These are phyloP conservation scores for Glutinoglossum americanum DNA, from an alignment of 495 filamentous ascomycete genomes.

Conservation along the genomic window DNA sequence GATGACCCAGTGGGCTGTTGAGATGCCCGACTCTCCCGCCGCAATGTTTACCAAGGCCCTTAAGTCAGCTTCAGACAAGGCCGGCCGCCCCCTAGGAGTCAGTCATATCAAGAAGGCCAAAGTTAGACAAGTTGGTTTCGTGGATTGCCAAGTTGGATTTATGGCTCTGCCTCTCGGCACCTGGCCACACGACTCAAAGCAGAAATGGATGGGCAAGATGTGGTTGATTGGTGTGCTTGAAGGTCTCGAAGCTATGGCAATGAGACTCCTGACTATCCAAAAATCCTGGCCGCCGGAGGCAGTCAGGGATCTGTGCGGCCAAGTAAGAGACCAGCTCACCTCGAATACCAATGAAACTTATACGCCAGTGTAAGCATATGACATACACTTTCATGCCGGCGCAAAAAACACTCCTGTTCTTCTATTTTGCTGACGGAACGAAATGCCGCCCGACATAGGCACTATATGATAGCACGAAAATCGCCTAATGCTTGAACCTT, in stretches of 20 bases:
- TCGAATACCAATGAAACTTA: not conserved
- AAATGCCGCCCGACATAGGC: not conserved
- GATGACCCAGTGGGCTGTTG: slow-evolving; percentile 9
- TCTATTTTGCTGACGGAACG: not conserved
- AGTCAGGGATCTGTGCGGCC: slow-evolving; percentile 31
- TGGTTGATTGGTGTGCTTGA: slow-evolving; percentile 41
- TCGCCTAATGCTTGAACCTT: not conserved
- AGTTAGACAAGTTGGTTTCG: slow-evolving; percentile 36
- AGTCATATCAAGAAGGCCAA: slow-evolving; percentile 30
- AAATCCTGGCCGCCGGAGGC: slow-evolving; percentile 32
- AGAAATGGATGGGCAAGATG: slow-evolving; percentile 24
- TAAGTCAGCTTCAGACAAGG: slow-evolving; percentile 19
- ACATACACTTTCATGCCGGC: not conserved
- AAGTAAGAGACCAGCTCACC: slow-evolving; percentile 27
- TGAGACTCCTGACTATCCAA: slow-evolving; percentile 38
- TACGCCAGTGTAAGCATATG: slow-evolving; percentile 1
- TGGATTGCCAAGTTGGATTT: slow-evolving; percentile 30
- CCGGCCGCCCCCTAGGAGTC: slow-evolving; percentile 27
- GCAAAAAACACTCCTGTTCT: not conserved
- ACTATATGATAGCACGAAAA: not conserved
- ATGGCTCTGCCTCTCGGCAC: slow-evolving; percentile 38
- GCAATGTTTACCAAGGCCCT: slow-evolving; percentile 17
- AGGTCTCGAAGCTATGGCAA: slow-evolving; percentile 36
- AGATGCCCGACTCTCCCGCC: slow-evolving; percentile 18
- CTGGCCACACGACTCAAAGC: slow-evolving; percentile 16